These are phyloP conservation scores for Venturia aucupariae DNA, from an alignment of 2,329 filamentous ascomycete species.

Conservation along the genomic window DNA sequence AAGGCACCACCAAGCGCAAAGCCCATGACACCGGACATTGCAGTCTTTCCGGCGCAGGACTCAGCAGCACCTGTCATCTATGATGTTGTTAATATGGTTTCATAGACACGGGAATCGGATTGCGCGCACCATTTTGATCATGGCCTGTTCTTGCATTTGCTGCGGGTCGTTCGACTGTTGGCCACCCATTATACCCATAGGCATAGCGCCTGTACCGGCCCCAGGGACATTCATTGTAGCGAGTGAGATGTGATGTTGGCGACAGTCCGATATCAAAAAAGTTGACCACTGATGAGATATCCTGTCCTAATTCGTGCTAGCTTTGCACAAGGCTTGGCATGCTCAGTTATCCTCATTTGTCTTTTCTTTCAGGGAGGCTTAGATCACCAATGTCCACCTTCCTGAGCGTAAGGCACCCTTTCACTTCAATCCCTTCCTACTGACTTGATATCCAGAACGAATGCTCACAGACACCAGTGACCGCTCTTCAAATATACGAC, in stretches of 20 bases:
- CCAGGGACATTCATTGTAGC: constrained; percentile 9
- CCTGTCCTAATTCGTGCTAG: not conserved
- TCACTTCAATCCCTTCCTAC: not conserved
- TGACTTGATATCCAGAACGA: constrained; percentile 1
- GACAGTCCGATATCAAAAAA: not conserved
- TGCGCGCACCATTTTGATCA: constrained; percentile 36
- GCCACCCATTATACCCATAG: constrained; percentile 9
- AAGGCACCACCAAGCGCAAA: constrained; percentile 92
- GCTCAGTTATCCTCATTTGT: not conserved
- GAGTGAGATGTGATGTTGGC: not conserved
- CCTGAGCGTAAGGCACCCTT: not conserved
- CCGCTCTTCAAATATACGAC: not conserved
- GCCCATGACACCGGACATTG: constrained; percentile 84
- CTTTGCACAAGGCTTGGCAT: not conserved
- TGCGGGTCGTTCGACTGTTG: constrained; percentile 28
- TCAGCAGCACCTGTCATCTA: constrained; percentile 83
- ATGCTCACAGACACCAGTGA: constrained; percentile 11
- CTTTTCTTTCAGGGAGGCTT: not conserved
- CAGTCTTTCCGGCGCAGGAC: constrained; percentile 81
- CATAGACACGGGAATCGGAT: not conserved
- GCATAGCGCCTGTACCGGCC: not conserved
- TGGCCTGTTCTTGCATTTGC: constrained; percentile 31
- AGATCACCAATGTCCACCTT: not conserved
- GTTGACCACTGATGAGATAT: not conserved
- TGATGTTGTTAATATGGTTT: not conserved